Percentiles rank a stretch among this genome's conserved stretches.
Conservation (phyloP, 495 filamentous ascomycete genomes). For the Penicillium malachiteum region DNA sequence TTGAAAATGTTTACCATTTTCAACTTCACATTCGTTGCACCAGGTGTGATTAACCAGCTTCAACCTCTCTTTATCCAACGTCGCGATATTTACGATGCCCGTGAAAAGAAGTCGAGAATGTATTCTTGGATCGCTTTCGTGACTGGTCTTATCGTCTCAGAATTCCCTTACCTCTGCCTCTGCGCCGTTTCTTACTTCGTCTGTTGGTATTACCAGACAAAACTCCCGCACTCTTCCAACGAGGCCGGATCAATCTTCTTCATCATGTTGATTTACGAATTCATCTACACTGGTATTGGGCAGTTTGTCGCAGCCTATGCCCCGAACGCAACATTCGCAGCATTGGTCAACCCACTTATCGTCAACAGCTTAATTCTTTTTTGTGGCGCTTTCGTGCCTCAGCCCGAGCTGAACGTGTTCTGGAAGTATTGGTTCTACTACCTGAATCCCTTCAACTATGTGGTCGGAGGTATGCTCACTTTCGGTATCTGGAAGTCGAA, state of each 20-base stretch:
- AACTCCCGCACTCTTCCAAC: slow-evolving; percentile 33
- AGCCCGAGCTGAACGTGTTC: slow-evolving; percentile 52
- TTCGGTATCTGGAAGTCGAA: slow-evolving; percentile 56
- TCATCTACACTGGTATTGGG: slow-evolving; percentile 57
- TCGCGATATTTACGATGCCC: slow-evolving; percentile 51
- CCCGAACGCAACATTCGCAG: slow-evolving; percentile 53
- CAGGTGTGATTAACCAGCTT: slow-evolving; percentile 51
- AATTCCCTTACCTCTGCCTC: slow-evolving; percentile 52
- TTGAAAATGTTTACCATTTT: slow-evolving; percentile 47
- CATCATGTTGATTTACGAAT: slow-evolving; percentile 53
- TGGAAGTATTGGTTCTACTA: slow-evolving; percentile 78
- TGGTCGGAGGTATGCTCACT: slow-evolving; percentile 60
- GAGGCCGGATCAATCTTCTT: slow-evolving; percentile 55
- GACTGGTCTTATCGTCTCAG: slow-evolving; percentile 48
- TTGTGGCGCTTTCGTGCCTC: slow-evolving; percentile 47
- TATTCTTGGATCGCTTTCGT: slow-evolving; percentile 57
- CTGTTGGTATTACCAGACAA: slow-evolving; percentile 52
- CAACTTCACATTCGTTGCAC: slow-evolving; percentile 49
- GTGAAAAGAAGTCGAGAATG: slow-evolving; percentile 52
- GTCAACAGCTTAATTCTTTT: slow-evolving; percentile 54
- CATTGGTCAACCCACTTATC: slow-evolving; percentile 56
- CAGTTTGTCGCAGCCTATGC: slow-evolving; percentile 60
- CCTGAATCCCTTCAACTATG: slow-evolving; percentile 69
- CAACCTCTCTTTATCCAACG: slow-evolving; percentile 54
- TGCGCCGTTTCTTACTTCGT: slow-evolving; percentile 49